Percentiles rank a stretch among this genome's conserved stretches.
phyloP scores from a whole-genome alignment of 2,329 filamentous ascomycete genomes.

The Zymoseptoria passerinii region DNA sequence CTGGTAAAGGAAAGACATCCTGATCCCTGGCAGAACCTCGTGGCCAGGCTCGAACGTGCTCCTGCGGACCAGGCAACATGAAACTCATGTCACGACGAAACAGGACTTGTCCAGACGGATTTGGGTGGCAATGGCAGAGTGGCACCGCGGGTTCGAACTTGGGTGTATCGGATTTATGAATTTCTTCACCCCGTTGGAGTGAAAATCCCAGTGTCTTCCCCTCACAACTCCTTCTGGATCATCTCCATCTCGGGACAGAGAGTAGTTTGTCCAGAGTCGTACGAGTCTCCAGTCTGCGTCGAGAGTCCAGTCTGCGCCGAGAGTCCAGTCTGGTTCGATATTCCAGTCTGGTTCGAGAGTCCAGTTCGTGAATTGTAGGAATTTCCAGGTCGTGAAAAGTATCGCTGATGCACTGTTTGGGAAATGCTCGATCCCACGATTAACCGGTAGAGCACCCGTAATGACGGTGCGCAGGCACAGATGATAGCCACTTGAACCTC shows the following conservation, averaged over 20 bases:
- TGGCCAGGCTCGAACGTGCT: not conserved
- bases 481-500: slow-evolving; percentile 1
- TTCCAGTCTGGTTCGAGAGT: not conserved
- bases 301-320: too few relatives aligned
- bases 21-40: not conserved
- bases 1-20: not conserved
- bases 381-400: not conserved
- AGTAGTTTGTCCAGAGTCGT: too few relatives aligned
- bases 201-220: too few relatives aligned
- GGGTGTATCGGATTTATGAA: not conserved
- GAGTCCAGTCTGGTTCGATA: too few relatives aligned
- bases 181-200: not conserved
- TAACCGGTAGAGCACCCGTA: not conserved
- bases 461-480: not conserved
- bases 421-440: not conserved
- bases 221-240: too few relatives aligned
- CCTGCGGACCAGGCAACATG: not conserved
- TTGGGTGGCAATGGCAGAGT: not conserved
- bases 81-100: not conserved
- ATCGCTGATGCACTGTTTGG: not conserved
- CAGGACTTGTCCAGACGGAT: not conserved
- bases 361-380: not conserved
- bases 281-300: too few relatives aligned
- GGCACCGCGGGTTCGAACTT: not conserved
- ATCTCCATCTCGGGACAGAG: too few relatives aligned